phyloP scores from a whole-genome alignment of 2,329 filamentous ascomycete genomes.

The Triangularia verruculosa region DNA sequence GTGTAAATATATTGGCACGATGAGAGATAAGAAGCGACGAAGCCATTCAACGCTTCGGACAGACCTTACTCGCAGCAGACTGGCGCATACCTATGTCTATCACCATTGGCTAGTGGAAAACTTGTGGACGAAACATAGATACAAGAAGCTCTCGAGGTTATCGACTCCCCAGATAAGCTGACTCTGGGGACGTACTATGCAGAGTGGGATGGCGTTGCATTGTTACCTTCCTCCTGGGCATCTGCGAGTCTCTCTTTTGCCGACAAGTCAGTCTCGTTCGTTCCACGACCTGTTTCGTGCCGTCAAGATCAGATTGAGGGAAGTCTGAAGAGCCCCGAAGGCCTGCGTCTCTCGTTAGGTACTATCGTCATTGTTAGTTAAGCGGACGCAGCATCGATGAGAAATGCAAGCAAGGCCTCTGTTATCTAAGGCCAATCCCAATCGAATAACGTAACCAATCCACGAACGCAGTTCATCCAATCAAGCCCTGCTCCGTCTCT shows the following conservation, averaged over 20 bases:
- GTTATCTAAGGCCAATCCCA: slow-evolving; percentile 11
- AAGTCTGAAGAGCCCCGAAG: too few relatives aligned
- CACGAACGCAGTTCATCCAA: neutral
- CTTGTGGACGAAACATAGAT: too few relatives aligned
- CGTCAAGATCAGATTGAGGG: too few relatives aligned
- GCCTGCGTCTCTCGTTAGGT: too few relatives aligned
- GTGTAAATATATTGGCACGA: neutral
- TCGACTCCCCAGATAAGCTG: too few relatives aligned
- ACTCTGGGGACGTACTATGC: too few relatives aligned
- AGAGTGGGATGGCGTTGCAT: neutral
- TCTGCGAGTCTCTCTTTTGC: too few relatives aligned
- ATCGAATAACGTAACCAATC: slow-evolving; percentile 10
- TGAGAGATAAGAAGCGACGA: neutral
- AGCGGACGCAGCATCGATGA: neutral
- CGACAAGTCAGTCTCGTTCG: too few relatives aligned
- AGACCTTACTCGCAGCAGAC: neutral
- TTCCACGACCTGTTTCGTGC: too few relatives aligned
- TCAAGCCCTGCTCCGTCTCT: neutral
- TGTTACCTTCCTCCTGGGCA: neutral
- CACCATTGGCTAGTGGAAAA: too few relatives aligned
- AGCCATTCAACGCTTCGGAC: neutral
- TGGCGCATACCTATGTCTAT: neutral
- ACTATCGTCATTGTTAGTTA: neutral
- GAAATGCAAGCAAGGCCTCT: neutral
- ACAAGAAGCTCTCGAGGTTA: too few relatives aligned